Conservation (phyloP, 2,329 filamentous ascomycete genomes). For the Aspergillus fumigatus region DNA sequence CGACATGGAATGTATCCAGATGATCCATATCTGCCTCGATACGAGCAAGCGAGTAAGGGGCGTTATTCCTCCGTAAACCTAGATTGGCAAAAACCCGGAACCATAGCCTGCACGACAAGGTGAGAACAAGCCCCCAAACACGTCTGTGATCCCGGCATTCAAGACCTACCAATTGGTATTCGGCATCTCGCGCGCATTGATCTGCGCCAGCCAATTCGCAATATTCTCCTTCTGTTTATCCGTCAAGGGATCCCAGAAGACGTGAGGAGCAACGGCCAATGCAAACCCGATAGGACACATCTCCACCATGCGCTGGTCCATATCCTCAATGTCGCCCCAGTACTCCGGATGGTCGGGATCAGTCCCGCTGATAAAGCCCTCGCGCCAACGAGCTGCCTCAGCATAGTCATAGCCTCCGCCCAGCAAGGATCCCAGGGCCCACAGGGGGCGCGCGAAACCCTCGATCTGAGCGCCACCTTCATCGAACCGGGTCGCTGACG, state of each 20-base stretch:
- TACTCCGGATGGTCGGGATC: conserved; percentile 67
- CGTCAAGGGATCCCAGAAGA: conserved; percentile 63
- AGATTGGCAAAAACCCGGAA: conserved; percentile 81
- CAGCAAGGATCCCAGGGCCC: conserved; percentile 67
- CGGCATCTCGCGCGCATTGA: conserved; percentile 69
- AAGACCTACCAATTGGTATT: conserved; percentile 59
- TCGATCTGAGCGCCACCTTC: conserved; percentile 73
- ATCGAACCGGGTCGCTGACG: conserved; percentile 71
- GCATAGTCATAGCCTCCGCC: conserved; percentile 64
- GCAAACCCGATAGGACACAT: conserved; percentile 76
- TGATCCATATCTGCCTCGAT: conserved; percentile 73
- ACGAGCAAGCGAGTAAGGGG: conserved; percentile 63
- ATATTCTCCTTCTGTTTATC: conserved; percentile 61
- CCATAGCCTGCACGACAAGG: conserved; percentile 60
- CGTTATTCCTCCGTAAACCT: conserved; percentile 69
- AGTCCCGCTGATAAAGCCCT: conserved; percentile 66
- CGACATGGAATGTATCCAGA: conserved; percentile 76
- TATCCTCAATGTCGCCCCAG: conserved; percentile 71
- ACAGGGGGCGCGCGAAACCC: conserved; percentile 69
- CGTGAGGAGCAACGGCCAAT: conserved; percentile 61
- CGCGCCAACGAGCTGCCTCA: conserved; percentile 62
- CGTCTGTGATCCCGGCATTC: background rate
- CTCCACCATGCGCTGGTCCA: conserved; percentile 80
- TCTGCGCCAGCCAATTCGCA: conserved; percentile 68
- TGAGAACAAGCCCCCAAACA: background rate